Base-by-base conservation (phyloP, 352 stramenopile genomes). In the Globisporangium megalacanthum region DNA sequence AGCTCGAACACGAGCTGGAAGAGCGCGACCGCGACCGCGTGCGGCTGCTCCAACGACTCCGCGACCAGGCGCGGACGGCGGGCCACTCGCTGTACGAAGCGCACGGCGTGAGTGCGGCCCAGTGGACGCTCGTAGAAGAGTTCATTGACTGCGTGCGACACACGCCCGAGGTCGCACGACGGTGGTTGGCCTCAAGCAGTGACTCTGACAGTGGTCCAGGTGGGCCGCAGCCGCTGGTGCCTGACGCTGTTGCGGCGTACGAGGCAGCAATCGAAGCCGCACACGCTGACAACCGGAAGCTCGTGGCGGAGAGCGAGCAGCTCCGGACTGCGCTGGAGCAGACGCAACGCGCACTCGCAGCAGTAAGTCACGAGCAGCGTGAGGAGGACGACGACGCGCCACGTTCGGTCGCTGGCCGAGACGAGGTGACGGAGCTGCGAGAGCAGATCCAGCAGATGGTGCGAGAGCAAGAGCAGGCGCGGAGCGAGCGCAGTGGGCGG, bases 141-240 rank as follows among this genome's bases (percentile, higher is more conserved):
- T 83, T 88, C 56, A 88, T 92, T 51, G 72, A 87, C 48, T 65
- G 73, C 20, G 67, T 90, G 9, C 82, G 83, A 37, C 63, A 70
- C 36, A 82, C 79, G 0, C 76, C 76, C 1, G 76, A 89, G 55
- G 69, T 86, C 17, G 75, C 73, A 1, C 77, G 75, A 42, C 64
- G 66, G 35, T 60, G 77, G 56, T 33, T 84, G 8, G 19, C 2
- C 8, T 11, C 50, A 51, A 61, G 11, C n/a, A n/a, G n/a, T n/a
- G 57, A 39, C 50, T 51, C 60, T 41, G 48, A 2, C 15, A 49
- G 20, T 46, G 58, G 25, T 29, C 25, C 25, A 29, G 25, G 3
- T 37, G 39, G 17, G 20, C 49, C 62, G 25, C 22, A 14, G n/a
- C 1, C 17, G 5, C 8, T 35, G 36, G 42, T 48, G 37, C 39